Percentiles rank a stretch among this genome's conserved stretches.
Conservation (phyloP, 257 asterid genomes). For the Asclepias syriaca region DNA sequence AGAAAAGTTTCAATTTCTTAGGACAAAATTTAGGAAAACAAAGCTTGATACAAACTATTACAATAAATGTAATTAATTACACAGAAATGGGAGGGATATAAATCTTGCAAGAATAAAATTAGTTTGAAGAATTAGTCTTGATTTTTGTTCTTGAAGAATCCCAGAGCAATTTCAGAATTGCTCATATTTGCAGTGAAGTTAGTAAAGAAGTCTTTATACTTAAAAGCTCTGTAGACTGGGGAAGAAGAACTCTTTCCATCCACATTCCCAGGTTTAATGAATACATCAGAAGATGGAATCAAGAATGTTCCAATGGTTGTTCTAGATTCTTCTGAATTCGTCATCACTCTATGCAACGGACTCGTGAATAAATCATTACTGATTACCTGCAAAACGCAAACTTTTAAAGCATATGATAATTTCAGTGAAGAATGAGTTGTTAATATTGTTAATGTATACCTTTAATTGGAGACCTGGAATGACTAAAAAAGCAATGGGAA, state of each 20-base stretch:
- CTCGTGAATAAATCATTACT: conserved; percentile 47
- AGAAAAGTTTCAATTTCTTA: too few species aligned
- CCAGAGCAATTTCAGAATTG: conserved; percentile 26
- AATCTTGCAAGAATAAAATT: too few species aligned
- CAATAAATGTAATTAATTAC: too few species aligned
- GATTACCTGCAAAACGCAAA: conserved; percentile 29
- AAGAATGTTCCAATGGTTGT: conserved; percentile 46
- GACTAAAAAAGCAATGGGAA: conserved; percentile 38
- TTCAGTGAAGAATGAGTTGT: too few species aligned
- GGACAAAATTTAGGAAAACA: too few species aligned
- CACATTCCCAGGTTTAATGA: conserved; percentile 36
- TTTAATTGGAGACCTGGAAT: conserved; percentile 24
- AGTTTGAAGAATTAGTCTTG: too few species aligned
- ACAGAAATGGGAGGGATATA: too few species aligned
- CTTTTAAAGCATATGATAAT: too few species aligned
- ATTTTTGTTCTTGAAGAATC: conserved; percentile 23
- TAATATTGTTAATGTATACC: background rate
- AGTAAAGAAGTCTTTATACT: conserved; percentile 41
- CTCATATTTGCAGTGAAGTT: conserved; percentile 17
- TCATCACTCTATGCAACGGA: conserved; percentile 52
- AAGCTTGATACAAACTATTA: too few species aligned
- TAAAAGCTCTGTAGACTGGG: conserved; percentile 33
- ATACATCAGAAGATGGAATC: conserved; percentile 39
- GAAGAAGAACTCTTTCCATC: conserved; percentile 4
- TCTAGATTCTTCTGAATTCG: conserved; percentile 35